A percentile compares a stretch with the other conserved stretches of the same genome.
These are phyloP conservation scores for Histomonas meleagridis DNA, from an alignment of 208 protist species.

Conservation along the genomic window DNA sequence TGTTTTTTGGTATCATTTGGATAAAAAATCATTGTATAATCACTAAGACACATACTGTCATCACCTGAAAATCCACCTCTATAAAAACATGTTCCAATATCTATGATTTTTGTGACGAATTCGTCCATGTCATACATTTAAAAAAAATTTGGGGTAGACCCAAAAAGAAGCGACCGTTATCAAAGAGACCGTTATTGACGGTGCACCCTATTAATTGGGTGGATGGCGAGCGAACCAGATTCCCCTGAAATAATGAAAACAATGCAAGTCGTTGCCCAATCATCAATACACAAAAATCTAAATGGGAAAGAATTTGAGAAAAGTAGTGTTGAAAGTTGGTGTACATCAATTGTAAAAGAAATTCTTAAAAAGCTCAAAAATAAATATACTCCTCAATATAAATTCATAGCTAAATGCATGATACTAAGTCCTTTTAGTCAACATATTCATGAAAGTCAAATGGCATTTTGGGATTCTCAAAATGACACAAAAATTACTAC, in stretches of 20 bases:
- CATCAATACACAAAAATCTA: not conserved
- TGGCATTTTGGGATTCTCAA: not conserved
- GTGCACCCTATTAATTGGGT: too few relatives aligned
- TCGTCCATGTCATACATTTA: too few relatives aligned
- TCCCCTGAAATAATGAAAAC: not conserved
- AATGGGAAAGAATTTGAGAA: not conserved
- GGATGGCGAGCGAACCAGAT: too few relatives aligned
- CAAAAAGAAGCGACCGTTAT: too few relatives aligned
- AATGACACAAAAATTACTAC: conserved; percentile 16
- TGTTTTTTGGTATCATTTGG: conserved; percentile 62
- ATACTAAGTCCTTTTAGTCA: not conserved
- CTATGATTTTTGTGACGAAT: not conserved
- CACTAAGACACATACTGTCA: conserved; percentile 82
- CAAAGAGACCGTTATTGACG: too few relatives aligned
- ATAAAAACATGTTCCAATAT: conserved; percentile 1
- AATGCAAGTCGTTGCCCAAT: not conserved
- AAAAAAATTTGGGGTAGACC: too few relatives aligned
- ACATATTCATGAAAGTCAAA: not conserved
- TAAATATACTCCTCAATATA: not conserved
- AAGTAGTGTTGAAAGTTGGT: not conserved
- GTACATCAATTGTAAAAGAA: not conserved
- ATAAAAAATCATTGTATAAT: conserved; percentile 81
- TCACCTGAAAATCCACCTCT: conserved; percentile 87
- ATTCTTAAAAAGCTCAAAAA: not conserved
- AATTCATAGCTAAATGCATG: conserved; percentile 4